Evolutionary conservation across 345 rosid species (phyloP), one percentile per base, ranked within the genome.

Genomic region (Salix purpurea): DNA sequence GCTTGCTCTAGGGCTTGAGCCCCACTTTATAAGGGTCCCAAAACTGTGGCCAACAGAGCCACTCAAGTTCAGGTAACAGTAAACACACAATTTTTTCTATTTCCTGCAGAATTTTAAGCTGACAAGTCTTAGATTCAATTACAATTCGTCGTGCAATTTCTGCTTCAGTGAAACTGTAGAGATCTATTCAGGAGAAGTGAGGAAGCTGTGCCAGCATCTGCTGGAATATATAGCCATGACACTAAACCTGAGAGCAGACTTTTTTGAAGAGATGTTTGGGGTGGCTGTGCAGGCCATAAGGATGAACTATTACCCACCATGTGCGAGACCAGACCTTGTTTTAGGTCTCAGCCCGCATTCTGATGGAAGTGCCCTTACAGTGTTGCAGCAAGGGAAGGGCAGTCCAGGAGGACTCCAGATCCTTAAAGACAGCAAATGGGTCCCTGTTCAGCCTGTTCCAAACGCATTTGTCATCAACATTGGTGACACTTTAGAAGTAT

Each of bases 331-430:
- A 58, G 97, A 95, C 86, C 97, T 93, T 80, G 99, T 95, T 74
- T 79, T 93, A 48, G 99, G 99, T 18, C 91, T 95, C 39, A 95
- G 99, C 73, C 99, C 97, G 65, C 97, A 95, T 84, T 93, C 97
- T 48, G 99, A 95, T 86, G 99, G 99, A 56, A 95, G 99, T 87
- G 99, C 97, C 67, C 87, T 95, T 64, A 91, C 99, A 61, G 97
- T 93, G 44, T 83, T 95, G 80, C 99, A 93, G 84, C 99, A 95
- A 76, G 85, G 83, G 48, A 90, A 85, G 71, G 87, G 87, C 28
- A 78, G 89, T 82, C 82, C 89, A 58, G 92, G 81, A 24, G 97
- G 97, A 26, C 94, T 95, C 67, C 99, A 95, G 79, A 87, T 94
- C 81, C 90, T 94, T 21, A 94, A 94, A 42, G 90, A 87, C 75